Conservation (phyloP, 2,329 filamentous ascomycete species). For the Chaetomiaceae sp. region DNA sequence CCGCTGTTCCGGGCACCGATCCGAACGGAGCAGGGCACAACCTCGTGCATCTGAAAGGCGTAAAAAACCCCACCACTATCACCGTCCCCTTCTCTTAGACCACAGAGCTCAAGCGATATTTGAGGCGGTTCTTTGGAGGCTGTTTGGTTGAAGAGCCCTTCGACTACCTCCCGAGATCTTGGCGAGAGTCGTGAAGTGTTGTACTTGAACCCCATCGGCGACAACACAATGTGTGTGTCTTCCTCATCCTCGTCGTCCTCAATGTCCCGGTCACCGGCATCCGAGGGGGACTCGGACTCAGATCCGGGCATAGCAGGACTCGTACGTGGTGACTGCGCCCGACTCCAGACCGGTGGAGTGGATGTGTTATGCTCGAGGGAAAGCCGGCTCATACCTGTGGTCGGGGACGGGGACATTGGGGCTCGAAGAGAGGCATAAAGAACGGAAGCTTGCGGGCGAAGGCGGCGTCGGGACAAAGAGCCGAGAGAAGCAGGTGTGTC, state of each 20-base stretch:
- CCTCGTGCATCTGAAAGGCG: constrained; percentile 53
- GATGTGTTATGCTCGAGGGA: constrained; percentile 39
- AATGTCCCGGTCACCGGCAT: constrained; percentile 27
- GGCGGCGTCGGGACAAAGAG: neutral
- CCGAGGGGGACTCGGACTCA: constrained; percentile 11
- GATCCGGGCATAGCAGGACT: constrained; percentile 5
- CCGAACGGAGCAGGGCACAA: constrained; percentile 48
- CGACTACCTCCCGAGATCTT: constrained; percentile 37
- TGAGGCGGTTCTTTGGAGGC: constrained; percentile 40
- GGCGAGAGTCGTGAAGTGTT: constrained; percentile 37
- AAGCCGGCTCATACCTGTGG: constrained; percentile 38
- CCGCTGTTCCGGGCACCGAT: constrained; percentile 41
- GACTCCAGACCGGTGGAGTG: constrained; percentile 32
- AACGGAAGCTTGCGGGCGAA: constrained; percentile 4
- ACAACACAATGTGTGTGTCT: constrained; percentile 31
- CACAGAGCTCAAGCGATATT: constrained; percentile 48
- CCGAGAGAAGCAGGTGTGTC: constrained; percentile 1
- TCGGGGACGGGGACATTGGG: constrained; percentile 33
- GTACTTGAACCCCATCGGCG: constrained; percentile 40
- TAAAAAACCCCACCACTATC: constrained; percentile 42
- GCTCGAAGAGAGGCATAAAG: constrained; percentile 12
- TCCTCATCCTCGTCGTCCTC: constrained; percentile 31
- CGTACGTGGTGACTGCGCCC: constrained; percentile 22
- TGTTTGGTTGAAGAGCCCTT: constrained; percentile 39
- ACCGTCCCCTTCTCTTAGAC: constrained; percentile 33